A percentile compares a stretch with the other conserved stretches of the same genome.
These are phyloP conservation scores for Phytophthora cryptogea DNA, from an alignment of 352 stramenopile genomes.

Conservation along the genomic window DNA sequence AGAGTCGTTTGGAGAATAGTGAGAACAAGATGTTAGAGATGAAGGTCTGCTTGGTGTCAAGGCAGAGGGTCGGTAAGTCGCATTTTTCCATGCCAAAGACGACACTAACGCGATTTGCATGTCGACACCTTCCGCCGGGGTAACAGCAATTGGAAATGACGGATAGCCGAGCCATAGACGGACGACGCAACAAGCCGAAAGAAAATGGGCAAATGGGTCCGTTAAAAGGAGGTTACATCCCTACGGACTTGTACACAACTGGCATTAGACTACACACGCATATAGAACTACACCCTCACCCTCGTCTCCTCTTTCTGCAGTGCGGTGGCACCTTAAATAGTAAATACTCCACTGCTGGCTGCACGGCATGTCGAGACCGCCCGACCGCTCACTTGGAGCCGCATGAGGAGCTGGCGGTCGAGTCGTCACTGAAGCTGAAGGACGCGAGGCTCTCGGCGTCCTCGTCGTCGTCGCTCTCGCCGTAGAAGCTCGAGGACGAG, in stretches of 20 bases:
- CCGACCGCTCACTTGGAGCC: slow-evolving; percentile 39
- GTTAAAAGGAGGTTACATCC: slow-evolving; percentile 15
- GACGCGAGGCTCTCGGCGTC: slow-evolving; percentile 9
- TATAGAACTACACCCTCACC: slow-evolving; percentile 20
- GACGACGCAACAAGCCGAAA: not conserved
- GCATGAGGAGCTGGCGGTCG: slow-evolving; percentile 26
- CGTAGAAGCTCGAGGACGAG: slow-evolving; percentile 31
- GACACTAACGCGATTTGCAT: not conserved
- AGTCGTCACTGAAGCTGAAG: slow-evolving; percentile 34
- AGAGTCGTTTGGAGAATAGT: not conserved
- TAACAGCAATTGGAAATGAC: slow-evolving; percentile 9
- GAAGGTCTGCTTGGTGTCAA: not conserved
- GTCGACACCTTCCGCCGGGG: slow-evolving; percentile 13
- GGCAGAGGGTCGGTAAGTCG: not conserved
- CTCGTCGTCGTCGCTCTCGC: slow-evolving; percentile 23
- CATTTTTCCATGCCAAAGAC: slow-evolving; percentile 8
- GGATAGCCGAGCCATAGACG: not conserved
- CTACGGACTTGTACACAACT: slow-evolving; percentile 18
- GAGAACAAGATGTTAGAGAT: not conserved
- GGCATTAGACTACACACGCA: slow-evolving; percentile 19
- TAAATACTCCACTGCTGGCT: slow-evolving; percentile 41
- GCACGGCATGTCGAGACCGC: not conserved
- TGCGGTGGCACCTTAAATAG: slow-evolving; percentile 48
- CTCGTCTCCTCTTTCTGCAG: slow-evolving; percentile 15
- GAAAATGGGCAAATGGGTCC: slow-evolving; percentile 13